A percentile compares a stretch with the other conserved stretches of the same genome.
These are phyloP conservation scores for Phaseolus lunatus DNA, from an alignment of 306 rosid species.

Conservation along the genomic window DNA sequence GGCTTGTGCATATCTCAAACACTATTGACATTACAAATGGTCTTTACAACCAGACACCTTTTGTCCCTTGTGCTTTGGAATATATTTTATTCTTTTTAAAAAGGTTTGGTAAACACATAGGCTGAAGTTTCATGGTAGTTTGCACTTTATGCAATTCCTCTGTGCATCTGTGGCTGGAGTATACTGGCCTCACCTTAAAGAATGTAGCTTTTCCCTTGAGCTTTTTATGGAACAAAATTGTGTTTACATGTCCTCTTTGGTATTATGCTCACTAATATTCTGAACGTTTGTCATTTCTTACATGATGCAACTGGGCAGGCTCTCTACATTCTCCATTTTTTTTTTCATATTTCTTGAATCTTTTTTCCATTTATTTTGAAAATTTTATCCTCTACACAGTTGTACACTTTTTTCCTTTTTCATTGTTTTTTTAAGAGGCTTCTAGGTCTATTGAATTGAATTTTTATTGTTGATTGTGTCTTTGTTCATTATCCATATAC, in stretches of 20 bases:
- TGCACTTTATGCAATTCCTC: constrained; percentile 20
- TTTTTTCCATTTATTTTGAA: not conserved
- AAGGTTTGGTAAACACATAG: constrained; percentile 13
- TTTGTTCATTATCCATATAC: constrained; percentile 9
- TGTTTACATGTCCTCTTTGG: constrained; percentile 10
- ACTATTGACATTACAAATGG: constrained; percentile 15
- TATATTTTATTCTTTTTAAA: constrained; percentile 18
- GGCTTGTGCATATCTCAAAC: not conserved
- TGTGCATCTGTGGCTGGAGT: constrained; percentile 23
- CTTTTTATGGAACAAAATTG: not conserved
- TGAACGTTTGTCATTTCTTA: not conserved
- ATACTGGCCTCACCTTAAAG: not conserved
- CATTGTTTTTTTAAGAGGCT: not conserved
- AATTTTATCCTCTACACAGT: not conserved
- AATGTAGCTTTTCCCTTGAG: constrained; percentile 22
- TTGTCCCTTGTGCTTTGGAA: constrained; percentile 20
- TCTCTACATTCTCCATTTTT: not conserved
- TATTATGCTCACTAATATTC: constrained; percentile 8
- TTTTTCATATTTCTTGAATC: constrained; percentile 4
- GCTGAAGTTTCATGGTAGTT: constrained; percentile 18
- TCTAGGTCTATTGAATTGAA: not conserved
- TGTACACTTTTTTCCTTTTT: not conserved
- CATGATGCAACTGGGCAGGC: not conserved
- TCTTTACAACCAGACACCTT: not conserved
- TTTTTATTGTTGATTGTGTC: not conserved